Evolutionary conservation across 2,329 filamentous ascomycete species (phyloP).

Genomic region (Stagonosporopsis rhizophila): DNA sequence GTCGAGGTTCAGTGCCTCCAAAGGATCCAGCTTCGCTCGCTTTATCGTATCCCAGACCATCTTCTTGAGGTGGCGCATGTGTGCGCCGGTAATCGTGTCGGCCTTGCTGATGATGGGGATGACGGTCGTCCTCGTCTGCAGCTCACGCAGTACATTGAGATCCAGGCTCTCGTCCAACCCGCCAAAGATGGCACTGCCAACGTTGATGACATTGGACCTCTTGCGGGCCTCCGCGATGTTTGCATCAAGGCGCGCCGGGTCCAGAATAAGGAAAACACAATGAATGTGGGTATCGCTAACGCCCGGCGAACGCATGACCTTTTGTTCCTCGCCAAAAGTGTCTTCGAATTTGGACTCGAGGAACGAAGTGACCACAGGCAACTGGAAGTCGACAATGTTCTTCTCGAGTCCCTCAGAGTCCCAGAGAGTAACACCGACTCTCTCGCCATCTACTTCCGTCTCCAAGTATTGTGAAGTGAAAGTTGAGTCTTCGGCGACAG

Average conservation of each 20-base stretch:
- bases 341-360: slow-evolving; percentile 98
- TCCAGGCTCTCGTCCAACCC: slow-evolving; percentile 88
- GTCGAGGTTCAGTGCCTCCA: slow-evolving; percentile 84
- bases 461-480: slow-evolving; percentile 92
- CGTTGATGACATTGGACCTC: slow-evolving; percentile 56
- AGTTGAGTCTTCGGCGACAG: slow-evolving; percentile 56
- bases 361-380: slow-evolving; percentile 89
- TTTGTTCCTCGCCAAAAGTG: slow-evolving; percentile 96
- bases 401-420: slow-evolving; percentile 95
- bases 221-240: slow-evolving; percentile 74
- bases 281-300: slow-evolving; percentile 97
- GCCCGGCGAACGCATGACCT: slow-evolving; percentile 90
- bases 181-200: slow-evolving; percentile 62
- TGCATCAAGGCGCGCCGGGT: slow-evolving; percentile 82
- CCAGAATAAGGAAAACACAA: slow-evolving; percentile 89
- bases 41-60: slow-evolving; percentile 89
- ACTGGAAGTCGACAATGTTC: slow-evolving; percentile 91
- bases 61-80: slow-evolving; percentile 92
- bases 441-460: slow-evolving; percentile 90
- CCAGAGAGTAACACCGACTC: slow-evolving; percentile 92
- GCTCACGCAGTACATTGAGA: slow-evolving; percentile 83
- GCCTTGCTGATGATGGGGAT: slow-evolving; percentile 96
- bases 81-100: slow-evolving; percentile 92
- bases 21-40: slow-evolving; percentile 82
- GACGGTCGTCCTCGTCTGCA: slow-evolving; percentile 93